Base-by-base conservation (phyloP, 192 early-diverging fungal species). In the Entrophospora sp. region DNA sequence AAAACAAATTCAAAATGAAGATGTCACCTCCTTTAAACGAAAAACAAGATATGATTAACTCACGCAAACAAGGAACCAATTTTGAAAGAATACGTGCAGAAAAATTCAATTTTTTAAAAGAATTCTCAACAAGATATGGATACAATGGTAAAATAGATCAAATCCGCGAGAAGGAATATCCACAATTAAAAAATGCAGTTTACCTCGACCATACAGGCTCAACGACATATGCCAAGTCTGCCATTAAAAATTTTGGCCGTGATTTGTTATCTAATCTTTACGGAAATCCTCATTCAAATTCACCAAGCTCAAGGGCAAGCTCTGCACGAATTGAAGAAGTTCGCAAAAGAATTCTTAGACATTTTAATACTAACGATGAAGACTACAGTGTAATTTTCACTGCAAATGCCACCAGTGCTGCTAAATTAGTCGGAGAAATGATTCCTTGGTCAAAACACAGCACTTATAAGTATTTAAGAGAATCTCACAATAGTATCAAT, bases 311-410 rank as follows among this genome's bases (percentile, higher is more conserved):
- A 6, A 69, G 74, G 46, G 72, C 77, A 38, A 74, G 84, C 10
- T 76, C 80, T 18, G 68, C 71, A 12, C 57, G 70, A 70, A 75
- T 87, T 0, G 78, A 84, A 16, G 69, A 74, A 24, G 76, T 76
- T 20, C 77, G 87, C 44, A 69, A 71, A 64, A 77, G 80, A 10
- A 65, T 89, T 25, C 73, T 87, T 5, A 64, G 51, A 12, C 82
- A 84, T 61, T 79, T 90, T 48, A 79, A 80, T 44, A 81, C 83
- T 0, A 74, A 76, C 9, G 75, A 77, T 10, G 69, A 73, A 24
- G 70, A 82, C 5, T 91, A 89, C 69, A 73, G 79, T 2, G 83
- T 89, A 7, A 75, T 94, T 6, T 92, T 94, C 57, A 91, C 89
- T 1, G 77, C 80, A 25, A 88, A 88, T 68, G 88, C 91, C 7